Conservation (phyloP, 2,329 filamentous ascomycete genomes). For the Fusarium palustre region DNA sequence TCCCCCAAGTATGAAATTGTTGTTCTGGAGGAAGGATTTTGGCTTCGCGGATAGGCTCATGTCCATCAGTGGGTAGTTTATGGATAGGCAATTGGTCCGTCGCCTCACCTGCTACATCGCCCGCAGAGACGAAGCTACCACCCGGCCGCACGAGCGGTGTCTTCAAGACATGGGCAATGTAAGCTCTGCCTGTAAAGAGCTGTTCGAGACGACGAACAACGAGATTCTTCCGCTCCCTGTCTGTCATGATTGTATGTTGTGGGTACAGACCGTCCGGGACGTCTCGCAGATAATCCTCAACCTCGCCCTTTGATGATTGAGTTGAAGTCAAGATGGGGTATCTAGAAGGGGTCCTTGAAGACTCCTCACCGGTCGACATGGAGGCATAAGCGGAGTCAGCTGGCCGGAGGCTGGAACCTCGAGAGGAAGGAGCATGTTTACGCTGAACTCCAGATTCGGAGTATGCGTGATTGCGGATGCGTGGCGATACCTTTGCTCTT, state of each 20-base stretch:
- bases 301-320: constrained; percentile 62
- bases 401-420: constrained; percentile 64
- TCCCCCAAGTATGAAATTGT: constrained; percentile 51
- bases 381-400: constrained; percentile 76
- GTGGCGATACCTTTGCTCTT: constrained; percentile 56
- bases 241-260: constrained; percentile 70
- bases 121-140: constrained; percentile 13
- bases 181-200: constrained; percentile 79
- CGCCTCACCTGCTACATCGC: constrained; percentile 47
- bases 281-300: constrained; percentile 77
- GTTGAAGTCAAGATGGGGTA: constrained; percentile 52
- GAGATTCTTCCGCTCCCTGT: constrained; percentile 79
- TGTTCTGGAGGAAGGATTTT: constrained; percentile 56
- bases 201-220: constrained; percentile 83
- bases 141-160: constrained; percentile 36
- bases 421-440: constrained; percentile 64
- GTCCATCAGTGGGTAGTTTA: constrained; percentile 49
- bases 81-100: constrained; percentile 49
- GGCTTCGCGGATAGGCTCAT: constrained; percentile 60
- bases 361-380: constrained; percentile 65
- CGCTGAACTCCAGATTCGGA: constrained; percentile 55
- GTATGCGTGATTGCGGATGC: constrained; percentile 54
- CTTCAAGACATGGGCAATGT: constrained; percentile 53
- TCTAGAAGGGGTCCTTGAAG: constrained; percentile 54
- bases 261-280: constrained; percentile 78